Conservation (phyloP, 139 green algal species). For the Microglena sp. region DNA sequence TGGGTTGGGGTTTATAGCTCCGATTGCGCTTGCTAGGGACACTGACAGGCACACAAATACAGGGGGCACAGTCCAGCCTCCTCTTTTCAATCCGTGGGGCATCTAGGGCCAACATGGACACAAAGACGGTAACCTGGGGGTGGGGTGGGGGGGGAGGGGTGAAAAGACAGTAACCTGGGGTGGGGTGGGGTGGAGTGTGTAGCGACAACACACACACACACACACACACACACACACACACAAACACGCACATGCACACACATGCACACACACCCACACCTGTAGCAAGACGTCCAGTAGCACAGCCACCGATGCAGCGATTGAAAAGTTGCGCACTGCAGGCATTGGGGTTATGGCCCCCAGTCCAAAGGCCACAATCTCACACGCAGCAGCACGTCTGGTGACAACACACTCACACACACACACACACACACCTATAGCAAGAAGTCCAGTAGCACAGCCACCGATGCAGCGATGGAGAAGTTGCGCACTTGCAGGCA, state of each 20-base stretch:
- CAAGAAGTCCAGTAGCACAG: constrained; percentile 73
- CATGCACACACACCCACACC: constrained; percentile 20
- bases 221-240: background rate
- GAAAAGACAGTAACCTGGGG: no score
- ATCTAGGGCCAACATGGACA: constrained; percentile 67
- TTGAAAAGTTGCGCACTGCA: constrained; percentile 70
- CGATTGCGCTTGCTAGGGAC: background rate
- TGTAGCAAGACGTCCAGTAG: constrained; percentile 74
- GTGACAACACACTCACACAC: no score
- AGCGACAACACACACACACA: background rate
- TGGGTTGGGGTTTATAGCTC: background rate
- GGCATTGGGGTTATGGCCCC: constrained; percentile 67
- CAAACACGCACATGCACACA: no score
- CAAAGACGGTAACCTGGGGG: constrained; percentile 67
- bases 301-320: constrained; percentile 66
- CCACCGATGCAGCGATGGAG: constrained; percentile 61
- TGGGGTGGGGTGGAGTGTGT: background rate
- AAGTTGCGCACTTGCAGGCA: constrained; percentile 81
- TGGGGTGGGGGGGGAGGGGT: background rate
- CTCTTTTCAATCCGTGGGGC: constrained; percentile 36
- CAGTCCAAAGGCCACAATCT: constrained; percentile 67
- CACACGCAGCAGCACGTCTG: constrained; percentile 58
- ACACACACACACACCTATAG: constrained; percentile 69
- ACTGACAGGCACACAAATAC: constrained; percentile 20
- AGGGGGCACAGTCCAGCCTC: constrained; percentile 59